Base-by-base conservation (phyloP, 495 filamentous ascomycete species). In the Glonium stellatum region DNA sequence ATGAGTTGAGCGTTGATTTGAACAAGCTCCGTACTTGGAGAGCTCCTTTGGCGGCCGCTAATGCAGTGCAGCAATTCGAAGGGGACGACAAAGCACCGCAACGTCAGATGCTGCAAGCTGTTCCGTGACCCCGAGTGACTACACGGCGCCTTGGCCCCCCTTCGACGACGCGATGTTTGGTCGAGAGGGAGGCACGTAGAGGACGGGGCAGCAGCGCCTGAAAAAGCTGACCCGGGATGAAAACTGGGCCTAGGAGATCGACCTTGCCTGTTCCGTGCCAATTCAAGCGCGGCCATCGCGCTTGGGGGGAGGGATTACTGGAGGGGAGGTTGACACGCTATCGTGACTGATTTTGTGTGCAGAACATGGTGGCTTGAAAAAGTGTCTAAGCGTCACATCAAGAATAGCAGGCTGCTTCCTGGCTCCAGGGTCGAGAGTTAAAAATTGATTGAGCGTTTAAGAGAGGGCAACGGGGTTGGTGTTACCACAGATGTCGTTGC, bases 301-400 rank as follows among this genome's bases (percentile, higher is more conserved):
- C 55, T 15, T 63, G 36, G 47, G 46, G 54, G 54, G 55, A 25
- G 13, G 55, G 52, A 41, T 44, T 75, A 80, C 74, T 80, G 78
- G 78, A 74, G 75, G 68, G 74, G 67, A 70, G 65, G 67, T 73
- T 76, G 72, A 81, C 78, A 80, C 73, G 65, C 65, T 64, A 64
- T 61, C 57, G 65, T 67, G 65, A 61, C 58, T 50, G 56, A 18
- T 34, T 19, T 39, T 56, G 47, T 31, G 59, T 48, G 54, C 57
- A 54, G 63, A 63, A 59, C 57, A 63, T 67, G 56, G 64, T 67
- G 64, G 64, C 64, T 60, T 67, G 64, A 23, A 47, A 57, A 54
- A 22, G 64, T 35, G 19, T 23, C 48, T 21, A 37, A 56, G 59
- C 58, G 60, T 67, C 60, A 55, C 60, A 58, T 60, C 64, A 60